Base-by-base conservation (phyloP, 163 green algal species). In the Coccomyxa subellipsoidea region DNA sequence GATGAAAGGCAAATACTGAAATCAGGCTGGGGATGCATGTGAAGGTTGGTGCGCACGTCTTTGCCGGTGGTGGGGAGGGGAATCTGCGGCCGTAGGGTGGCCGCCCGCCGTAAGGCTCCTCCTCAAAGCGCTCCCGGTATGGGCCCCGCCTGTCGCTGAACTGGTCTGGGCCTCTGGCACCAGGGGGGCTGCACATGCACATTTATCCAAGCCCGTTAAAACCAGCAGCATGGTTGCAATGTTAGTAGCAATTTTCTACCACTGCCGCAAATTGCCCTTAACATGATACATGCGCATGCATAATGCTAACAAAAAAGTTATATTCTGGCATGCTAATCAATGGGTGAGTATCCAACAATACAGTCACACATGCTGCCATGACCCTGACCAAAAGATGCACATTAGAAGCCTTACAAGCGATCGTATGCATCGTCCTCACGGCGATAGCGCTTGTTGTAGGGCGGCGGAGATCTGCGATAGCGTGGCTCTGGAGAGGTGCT, bases 381-480 rank as follows among this genome's bases (percentile, higher is more conserved):
- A 2, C 3, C 15, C 47, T 59, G 47, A 8, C 47, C 21, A 2
- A 59, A 27, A 59, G 4, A 8, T 27, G 23, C 15, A 5, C 23
- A 23, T 59, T 27, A 59, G 5, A 23, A 2, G 18, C 15, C 84
- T 81, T 39, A 87, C 84, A 71, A 80, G 38, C 84, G 77, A 54
- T 87, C 80, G 34, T 84, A 85, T 27, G 78, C 59, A 23, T 85
- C 81, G 15, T 88, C 84, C 12, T 88, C 84, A 25, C 81, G 34
- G 53, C 84, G 77, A 59, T 82, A 88, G 35, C 84, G 81, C n/a
- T 88, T 88, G 38, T 77, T 77, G 70, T 40, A 70, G 36, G 54
- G 78, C n/a, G 84, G 84, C 4, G 84, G 84, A 23, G 84, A 88
- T 18, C 84, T 54, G 31, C 84, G 79, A 77, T 85, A 87, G 69